Evolutionary conservation across 2,329 filamentous ascomycete species (phyloP), one percentile per base, ranked within the genome.

Genomic region (Xylaria arbuscula): DNA sequence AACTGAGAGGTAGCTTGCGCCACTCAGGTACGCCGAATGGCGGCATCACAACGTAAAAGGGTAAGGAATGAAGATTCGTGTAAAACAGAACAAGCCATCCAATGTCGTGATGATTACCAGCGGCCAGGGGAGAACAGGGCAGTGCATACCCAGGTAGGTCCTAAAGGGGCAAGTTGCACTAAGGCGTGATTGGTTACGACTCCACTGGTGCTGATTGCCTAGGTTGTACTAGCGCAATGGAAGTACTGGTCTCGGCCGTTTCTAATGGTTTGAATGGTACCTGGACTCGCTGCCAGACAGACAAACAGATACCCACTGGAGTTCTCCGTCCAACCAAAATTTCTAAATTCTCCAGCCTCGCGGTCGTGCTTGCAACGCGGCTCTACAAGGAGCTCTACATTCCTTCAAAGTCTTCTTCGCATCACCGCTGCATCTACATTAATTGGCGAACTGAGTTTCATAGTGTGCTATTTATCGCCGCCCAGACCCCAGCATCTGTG

Each of bases 1-100:
- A 82, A 69, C 86, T 92, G 48, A 98, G 83, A 28, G 96, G 94
- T 73, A 99, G 83, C 82, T 93, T 97, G 72, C 89, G 89, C 96
- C 96, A 99, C 78, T 93, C 92, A 17, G 90, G 85, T n/a, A 89
- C 83, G 36, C 85, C 85, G 57, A 79, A 79, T 57, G 80, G 64
- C 53, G 83, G 77, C 81, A 83, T 77, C n/a, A 3, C 47, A 51
- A 36, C 53, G 24, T 3, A 34, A 56, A n/a, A 47, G 36, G 9
- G 13, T 17, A 28, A 34, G 28, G n/a, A 47, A 17, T 42, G 38
- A 15, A 28, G 5, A 28, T 28, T 5, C 5, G 5, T 28, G 28
- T 28, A 28, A n/a, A 9, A 13, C 36, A 45, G 40, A 45, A 45
- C 17, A 50, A 22, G 19, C 1, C n/a, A n/a, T n/a, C n/a, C 42